Base-by-base conservation (phyloP, 352 stramenopile genomes). In the Globisporangium iwayamae region DNA sequence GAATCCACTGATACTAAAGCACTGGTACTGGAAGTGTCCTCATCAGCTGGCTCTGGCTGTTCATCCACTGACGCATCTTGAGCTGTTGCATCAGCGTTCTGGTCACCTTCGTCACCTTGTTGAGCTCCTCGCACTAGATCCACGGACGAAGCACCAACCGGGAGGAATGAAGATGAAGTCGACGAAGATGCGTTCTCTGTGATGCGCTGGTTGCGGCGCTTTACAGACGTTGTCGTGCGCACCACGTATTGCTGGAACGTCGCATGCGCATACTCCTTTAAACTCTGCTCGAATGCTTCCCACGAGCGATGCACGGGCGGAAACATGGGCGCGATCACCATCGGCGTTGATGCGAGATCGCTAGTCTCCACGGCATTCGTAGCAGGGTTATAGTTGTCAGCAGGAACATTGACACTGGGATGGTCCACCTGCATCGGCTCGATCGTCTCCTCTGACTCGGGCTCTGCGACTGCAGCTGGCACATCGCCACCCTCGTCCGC, bases 231-330 rank as follows among this genome's bases (percentile, higher is more conserved):
- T 28, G 83, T 93, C 20, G 83, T 89, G 59, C 83, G 83, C 36
- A 91, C 82, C 48, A 90, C 83, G 62, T 93, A 93, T 18, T 90
- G 62, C 55, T 93, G 83, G 70, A 75, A 91, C 52, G 81, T 89
- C 28, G 59, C 56, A 51, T 85, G 73, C n/a, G 76, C 62, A 60
- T 93, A 91, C 3, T 52, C 56, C 61, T 85, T 89, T 4, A 93
- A 68, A 0, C 72, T 71, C 59, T 78, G 65, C 38, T 93, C 83
- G 60, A 93, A 93, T 25, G 56, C 72, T 30, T 75, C 73, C 83
- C 83, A 93, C 25, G 81, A 89, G n/a, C 67, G 65, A 52, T 93
- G 79, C 34, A 84, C 70, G 5, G 68, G 52, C 4, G 65, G 53
- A 57, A 93, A 88, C 57, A 75, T 57, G 9, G 76, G 73, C 38